These are phyloP conservation scores for Saposhnikovia divaricata DNA, from an alignment of 129 eudicot species.

Conservation along the genomic window DNA sequence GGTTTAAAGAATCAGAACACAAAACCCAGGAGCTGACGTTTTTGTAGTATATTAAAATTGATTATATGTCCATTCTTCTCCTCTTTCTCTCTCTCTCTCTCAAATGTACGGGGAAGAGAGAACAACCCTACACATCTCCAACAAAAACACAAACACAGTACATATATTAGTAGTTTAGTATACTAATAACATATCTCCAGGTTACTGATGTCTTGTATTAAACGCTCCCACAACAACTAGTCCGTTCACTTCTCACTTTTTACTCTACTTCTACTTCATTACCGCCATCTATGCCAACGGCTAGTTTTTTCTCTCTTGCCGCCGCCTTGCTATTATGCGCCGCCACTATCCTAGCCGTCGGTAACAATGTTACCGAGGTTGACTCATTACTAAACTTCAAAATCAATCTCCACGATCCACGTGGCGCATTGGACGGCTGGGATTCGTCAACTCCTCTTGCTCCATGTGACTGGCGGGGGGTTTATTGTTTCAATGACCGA, in stretches of 20 bases:
- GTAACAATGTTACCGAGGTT: constrained; percentile 28
- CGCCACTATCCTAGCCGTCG: constrained; percentile 17
- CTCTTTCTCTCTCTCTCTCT: not conserved
- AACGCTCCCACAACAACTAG: not conserved
- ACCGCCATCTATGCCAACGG: constrained; percentile 51
- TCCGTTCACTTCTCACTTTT: not conserved
- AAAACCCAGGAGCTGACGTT: too few relatives aligned
- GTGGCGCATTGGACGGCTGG: constrained; percentile 62
- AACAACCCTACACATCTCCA: not conserved
- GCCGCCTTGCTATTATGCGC: constrained; percentile 27
- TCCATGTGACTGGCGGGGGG: constrained; percentile 86
- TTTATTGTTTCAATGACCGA: constrained; percentile 31
- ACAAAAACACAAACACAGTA: not conserved
- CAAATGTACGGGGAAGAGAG: not conserved
- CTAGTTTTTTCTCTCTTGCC: constrained; percentile 27
- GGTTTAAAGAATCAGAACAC: too few relatives aligned
- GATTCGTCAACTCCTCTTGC: constrained; percentile 45
- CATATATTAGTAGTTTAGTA: too few relatives aligned
- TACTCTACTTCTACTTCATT: constrained; percentile 6
- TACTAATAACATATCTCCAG: not conserved
- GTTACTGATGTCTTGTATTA: not conserved
- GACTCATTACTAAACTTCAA: constrained; percentile 45
- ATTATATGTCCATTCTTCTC: not conserved
- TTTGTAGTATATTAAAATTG: too few relatives aligned
- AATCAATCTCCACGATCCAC: constrained; percentile 47